Percentiles rank a stretch among this genome's conserved stretches.
Evolutionary conservation across 345 rosid species (phyloP).

Genomic region (Syzygium oleosum): DNA sequence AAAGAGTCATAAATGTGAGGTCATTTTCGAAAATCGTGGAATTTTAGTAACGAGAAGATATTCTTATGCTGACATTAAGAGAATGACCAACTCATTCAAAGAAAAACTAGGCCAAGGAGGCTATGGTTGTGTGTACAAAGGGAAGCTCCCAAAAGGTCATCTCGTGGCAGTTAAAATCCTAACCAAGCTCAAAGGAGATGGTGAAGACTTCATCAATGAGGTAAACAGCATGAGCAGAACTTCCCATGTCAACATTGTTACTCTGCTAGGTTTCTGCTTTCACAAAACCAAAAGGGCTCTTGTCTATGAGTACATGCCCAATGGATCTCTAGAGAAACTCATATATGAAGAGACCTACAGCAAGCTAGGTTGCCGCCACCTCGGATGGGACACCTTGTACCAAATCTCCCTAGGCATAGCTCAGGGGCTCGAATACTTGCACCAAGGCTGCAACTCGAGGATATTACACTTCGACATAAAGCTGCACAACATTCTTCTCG

Average conservation of each 20-base stretch:
- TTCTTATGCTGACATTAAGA: conserved; percentile 11
- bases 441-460: background rate
- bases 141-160: conserved; percentile 15
- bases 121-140: conserved; percentile 12
- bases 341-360: background rate
- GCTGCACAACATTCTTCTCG: conserved; percentile 4
- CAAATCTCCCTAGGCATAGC: conserved; percentile 6
- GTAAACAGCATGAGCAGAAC: conserved; percentile 35
- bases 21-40: background rate
- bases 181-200: conserved; percentile 20
- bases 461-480: background rate
- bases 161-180: conserved; percentile 25
- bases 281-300: conserved; percentile 9
- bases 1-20: background rate
- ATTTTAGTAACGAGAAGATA: conserved; percentile 1
- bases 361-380: background rate
- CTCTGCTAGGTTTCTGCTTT: conserved; percentile 6
- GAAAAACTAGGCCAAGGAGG: conserved; percentile 28
- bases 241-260: conserved; percentile 37
- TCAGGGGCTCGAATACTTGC: background rate
- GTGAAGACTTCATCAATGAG: conserved; percentile 37
- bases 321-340: conserved; percentile 27
- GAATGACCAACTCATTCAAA: conserved; percentile 14
- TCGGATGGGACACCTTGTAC: conserved; percentile 12
- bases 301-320: conserved; percentile 21